Base-by-base conservation (phyloP, 495 filamentous ascomycete species). In the Xylaria castorea region DNA sequence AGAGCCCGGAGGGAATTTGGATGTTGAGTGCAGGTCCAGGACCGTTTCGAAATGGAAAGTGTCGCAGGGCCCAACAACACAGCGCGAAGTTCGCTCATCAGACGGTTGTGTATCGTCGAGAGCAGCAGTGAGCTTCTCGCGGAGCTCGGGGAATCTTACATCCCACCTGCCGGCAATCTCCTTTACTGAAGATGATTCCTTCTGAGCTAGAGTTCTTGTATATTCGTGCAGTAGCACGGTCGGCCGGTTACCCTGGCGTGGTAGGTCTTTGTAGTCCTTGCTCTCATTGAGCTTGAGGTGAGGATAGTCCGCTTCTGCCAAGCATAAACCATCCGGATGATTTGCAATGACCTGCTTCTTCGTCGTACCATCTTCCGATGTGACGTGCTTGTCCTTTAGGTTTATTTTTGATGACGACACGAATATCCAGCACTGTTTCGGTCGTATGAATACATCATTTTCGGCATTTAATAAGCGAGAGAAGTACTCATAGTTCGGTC, bases 11-110 rank as follows among this genome's bases (percentile, higher is more conserved):
- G 85, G 84, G 71, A 87, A 86, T 46, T 82, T 79, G 30, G 80
- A 77, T 16, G 83, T 81, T 14, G 82, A 80, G 69, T 84, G 83
- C 8, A 87, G 68, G 57, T 86, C 81, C 0, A 89, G 78, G 9
- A 81, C 81, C 14, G 82, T 80, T 48, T 87, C 82, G 75, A 89
- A 83, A 69, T 88, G 85, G 66, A 89, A 76, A n/a, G 87, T 82
- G 66, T 87, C 85, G 72, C 84, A 86, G n/a, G 78, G 78, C 9
- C 78, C 78, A 30, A 81, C 75, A 14, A 82, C 72, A 40, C 78
- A 78, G 18, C 78, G 77, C 5, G 74, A 74, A 22, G 73, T 73
- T 8, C 75, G 77, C 63, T 80, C 73, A 65, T 84, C 83, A 32
- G 77, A 70, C 25, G 77, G 67, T 44, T 78, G 62, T 36, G 80